Conservation (phyloP, 352 stramenopile genomes). For the Pilasporangium apinafurcum region DNA sequence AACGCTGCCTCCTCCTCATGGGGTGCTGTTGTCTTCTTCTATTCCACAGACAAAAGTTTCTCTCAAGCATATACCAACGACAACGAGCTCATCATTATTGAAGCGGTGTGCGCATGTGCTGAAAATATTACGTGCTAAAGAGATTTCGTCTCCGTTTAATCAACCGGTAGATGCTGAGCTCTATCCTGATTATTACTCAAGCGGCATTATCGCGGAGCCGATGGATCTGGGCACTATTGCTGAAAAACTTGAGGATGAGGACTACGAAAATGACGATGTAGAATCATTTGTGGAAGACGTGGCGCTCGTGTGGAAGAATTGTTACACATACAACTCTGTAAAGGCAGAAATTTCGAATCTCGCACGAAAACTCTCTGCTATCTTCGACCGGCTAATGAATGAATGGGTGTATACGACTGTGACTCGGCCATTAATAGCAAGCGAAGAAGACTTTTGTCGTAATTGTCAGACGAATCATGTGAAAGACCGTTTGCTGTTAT, state of each 20-base stretch:
- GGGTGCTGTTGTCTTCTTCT: conserved; percentile 48
- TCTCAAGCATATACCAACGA: conserved; percentile 59
- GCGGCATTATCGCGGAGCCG: conserved; percentile 58
- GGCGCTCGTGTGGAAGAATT: conserved; percentile 81
- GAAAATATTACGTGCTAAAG: conserved; percentile 73
- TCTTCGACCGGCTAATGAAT: conserved; percentile 77
- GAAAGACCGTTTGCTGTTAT: conserved; percentile 58
- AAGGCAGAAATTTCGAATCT: conserved; percentile 76
- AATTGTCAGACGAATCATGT: conserved; percentile 69
- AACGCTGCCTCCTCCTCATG: conserved; percentile 27
- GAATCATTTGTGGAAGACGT: conserved; percentile 81
- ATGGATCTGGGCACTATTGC: conserved; percentile 82
- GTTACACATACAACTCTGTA: conserved; percentile 78
- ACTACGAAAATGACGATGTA: conserved; percentile 81
- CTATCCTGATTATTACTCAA: conserved; percentile 81
- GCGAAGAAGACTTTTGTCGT: conserved; percentile 75
- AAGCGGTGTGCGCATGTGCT: conserved; percentile 68
- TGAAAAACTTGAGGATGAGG: conserved; percentile 81
- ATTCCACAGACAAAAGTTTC: conserved; percentile 28
- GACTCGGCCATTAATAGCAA: conserved; percentile 44
- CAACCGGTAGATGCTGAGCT: conserved; percentile 77
- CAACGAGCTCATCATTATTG: conserved; percentile 41
- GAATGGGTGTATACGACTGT: conserved; percentile 67
- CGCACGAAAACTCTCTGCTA: conserved; percentile 63
- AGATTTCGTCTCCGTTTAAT: conserved; percentile 74